Evolutionary conservation across 495 filamentous ascomycete genomes (phyloP), one percentile per base, ranked within the genome.

Genomic region (Thermothielavioides terrestris): DNA sequence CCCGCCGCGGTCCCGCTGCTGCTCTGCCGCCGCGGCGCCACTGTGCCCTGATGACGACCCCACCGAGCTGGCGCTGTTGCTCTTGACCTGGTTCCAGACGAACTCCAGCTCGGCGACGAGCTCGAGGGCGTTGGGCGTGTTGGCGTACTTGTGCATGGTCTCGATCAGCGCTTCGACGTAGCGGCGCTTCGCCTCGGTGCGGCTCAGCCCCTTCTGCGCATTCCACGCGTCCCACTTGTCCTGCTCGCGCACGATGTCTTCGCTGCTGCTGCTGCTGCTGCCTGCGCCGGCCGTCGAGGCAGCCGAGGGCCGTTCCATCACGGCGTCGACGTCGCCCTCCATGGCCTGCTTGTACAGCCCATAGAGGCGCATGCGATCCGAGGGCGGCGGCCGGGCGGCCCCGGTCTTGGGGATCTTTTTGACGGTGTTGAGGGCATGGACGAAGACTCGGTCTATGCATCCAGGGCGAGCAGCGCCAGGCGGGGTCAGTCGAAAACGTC

Each of bases 281-380:
- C 45, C n/a, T n/a, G n/a, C 36, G 23, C 26, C 38, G 15, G 43
- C 2, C 12, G 41, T 22, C 28, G 6, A 40, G 11, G 45, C 22
- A 21, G 77, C 73, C 39, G 78, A 69, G 21, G 91, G 91, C 20
- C 89, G 77, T 58, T 89, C 82, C 85, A 95, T 92, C 1, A 95
- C 85, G 28, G 86, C 86, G 57, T 88, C 84, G 4, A 96, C 90
- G 69, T 97, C 89, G 27, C 92, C 92, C 70, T 97, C 89, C 90
- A 95, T 97, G 55, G 87, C 89, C 71, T 98, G 92, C 66, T 98
- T 98, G 71, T 97, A 98, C 53, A 98, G 77, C 43, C 92, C 92
- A 81, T 98, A 98, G 47, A 98, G 83, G 55, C 82, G 84, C 56
- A 98, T 72, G 22, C 92, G 85, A 59, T 90, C 91, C 27, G 77